Base-by-base conservation (phyloP, 2,329 filamentous ascomycete species). In the Sclerotinia nivalis region DNA sequence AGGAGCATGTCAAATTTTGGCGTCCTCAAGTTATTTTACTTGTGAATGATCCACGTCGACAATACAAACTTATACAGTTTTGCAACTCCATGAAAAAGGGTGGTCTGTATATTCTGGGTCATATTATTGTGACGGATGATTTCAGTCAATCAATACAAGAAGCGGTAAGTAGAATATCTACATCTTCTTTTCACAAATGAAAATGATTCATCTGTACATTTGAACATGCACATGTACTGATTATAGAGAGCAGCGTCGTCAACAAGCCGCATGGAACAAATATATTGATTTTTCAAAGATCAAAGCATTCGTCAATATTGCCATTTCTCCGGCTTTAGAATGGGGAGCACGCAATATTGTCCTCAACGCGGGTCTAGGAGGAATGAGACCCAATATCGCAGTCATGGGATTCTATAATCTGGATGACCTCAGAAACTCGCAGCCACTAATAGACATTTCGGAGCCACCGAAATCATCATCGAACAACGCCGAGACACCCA, bases 1-100 rank as follows among this genome's bases (percentile, higher is more conserved):
- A 93, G 49, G 93, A 97, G 75, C 93, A 97, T 77, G 93, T 97
- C 79, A 97, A 97, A 77, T 97, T 96, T 78, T 97, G 93, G 93
- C 86, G 93, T 66, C 93, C 93, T 0, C 93, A 96, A 73, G 94
- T 97, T 56, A 86, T 97, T 61, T 84, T 97, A 0, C 87, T 97
- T 67, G 88, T 96, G 73, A 96, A 95, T 77, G 88, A 96, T 75
- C 91, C 93, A 5, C 86, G 93, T n/a, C 86, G 86, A 8, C 92
- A 96, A 77, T 93, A 91, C 67, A 90, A 92, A 55, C 85, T 97
- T 54, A 95, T 97, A 2, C 92, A 94, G 71, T 97, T 97, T 75
- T 97, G 93, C 80, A 97, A 97, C 78, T 93, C 92, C 0, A 82
- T 97, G 78, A 97, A 97, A 78, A 97, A 97, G 76, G 93, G 93